Conservation (phyloP, 1,284 basidiomycete genomes). For the Trichosporon sp. region DNA sequence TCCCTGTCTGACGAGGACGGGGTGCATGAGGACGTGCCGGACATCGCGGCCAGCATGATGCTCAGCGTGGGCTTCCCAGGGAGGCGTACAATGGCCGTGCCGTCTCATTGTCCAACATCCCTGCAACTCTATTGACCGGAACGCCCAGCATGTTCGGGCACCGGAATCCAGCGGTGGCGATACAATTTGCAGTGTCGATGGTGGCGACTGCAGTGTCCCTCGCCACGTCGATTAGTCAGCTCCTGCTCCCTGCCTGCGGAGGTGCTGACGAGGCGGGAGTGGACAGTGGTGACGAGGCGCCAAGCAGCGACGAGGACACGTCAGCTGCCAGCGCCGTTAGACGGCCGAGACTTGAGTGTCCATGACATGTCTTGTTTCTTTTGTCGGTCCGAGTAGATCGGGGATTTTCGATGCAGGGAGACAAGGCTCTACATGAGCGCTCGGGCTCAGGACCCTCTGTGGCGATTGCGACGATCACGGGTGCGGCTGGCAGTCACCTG, state of each 20-base stretch:
- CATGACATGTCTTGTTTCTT: neutral
- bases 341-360: neutral
- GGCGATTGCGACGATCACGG: neutral
- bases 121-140: neutral
- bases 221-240: conserved; percentile 3
- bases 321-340: conserved; percentile 8
- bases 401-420: neutral
- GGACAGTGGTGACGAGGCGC: neutral
- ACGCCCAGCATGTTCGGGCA: neutral
- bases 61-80: neutral
- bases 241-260: neutral
- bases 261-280: neutral
- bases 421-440: conserved; percentile 1
- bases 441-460: neutral
- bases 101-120: neutral
- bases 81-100: conserved; percentile 7
- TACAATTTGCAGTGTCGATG: neutral
- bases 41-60: neutral
- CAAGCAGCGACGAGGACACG: neutral
- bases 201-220: neutral
- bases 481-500: neutral
- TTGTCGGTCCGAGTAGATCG: neutral
- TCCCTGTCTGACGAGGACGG: too few relatives aligned
- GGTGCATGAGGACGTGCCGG: neutral
- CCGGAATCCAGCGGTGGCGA: neutral